phyloP scores from a whole-genome alignment of 495 filamentous ascomycete species.

The Hypoxylon fragiforme region DNA sequence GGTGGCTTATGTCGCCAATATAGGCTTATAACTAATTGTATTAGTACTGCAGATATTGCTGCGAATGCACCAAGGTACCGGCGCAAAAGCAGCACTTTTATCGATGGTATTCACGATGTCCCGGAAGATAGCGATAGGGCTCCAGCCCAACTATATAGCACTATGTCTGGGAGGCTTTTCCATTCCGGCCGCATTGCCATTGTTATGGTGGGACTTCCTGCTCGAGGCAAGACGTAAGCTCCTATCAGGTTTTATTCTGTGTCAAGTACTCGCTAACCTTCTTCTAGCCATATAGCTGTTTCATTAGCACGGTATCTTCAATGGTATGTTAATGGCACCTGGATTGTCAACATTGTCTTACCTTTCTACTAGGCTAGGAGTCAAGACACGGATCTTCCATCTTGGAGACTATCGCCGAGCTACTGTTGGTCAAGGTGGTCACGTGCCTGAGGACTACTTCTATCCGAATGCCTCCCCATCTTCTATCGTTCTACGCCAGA shows the following conservation, averaged over 20 bases:
- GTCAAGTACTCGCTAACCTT: constrained; percentile 27
- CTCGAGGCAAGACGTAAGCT: constrained; percentile 91
- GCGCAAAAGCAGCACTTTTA: constrained; percentile 89
- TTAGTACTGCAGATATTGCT: constrained; percentile 80
- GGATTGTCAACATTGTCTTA: constrained; percentile 16
- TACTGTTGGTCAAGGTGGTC: constrained; percentile 79
- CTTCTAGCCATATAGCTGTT: constrained; percentile 83
- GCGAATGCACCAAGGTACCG: constrained; percentile 80
- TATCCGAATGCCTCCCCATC: constrained; percentile 88
- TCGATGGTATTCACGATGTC: constrained; percentile 97
- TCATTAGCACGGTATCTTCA: constrained; percentile 91
- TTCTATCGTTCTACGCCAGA: constrained; percentile 87
- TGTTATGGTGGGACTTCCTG: constrained; percentile 93
- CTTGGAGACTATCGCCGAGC: constrained; percentile 94
- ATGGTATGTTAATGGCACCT: constrained; percentile 72
- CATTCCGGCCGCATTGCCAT: constrained; percentile 97
- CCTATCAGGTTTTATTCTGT: not conserved
- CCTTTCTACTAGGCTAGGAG: constrained; percentile 70
- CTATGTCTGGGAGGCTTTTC: constrained; percentile 93
- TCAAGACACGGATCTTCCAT: constrained; percentile 97
- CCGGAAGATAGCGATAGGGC: constrained; percentile 82
- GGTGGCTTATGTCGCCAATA: constrained; percentile 9
- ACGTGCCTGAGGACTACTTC: constrained; percentile 98
- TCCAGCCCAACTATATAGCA: constrained; percentile 96
- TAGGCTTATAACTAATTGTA: constrained; percentile 23